Conservation (phyloP, 2,329 filamentous ascomycete genomes). For the Hymenoscyphus fraxineus region DNA sequence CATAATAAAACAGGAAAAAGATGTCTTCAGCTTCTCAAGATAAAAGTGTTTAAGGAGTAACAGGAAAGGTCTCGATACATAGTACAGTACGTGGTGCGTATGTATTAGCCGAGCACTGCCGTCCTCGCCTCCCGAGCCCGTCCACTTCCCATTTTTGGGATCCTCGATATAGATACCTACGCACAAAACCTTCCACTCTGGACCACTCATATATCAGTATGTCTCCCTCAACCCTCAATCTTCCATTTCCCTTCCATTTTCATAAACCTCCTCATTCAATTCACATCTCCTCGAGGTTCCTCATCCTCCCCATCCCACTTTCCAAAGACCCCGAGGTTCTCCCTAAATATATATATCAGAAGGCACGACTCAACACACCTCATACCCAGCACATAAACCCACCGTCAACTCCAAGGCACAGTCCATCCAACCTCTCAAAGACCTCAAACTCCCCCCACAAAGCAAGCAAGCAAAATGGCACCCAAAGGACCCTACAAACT, state of each 20-base stretch:
- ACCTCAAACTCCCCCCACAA: not conserved
- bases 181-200: not conserved
- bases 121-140: not conserved
- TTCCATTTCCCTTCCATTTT: not conserved
- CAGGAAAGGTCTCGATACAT: not conserved
- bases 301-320: not conserved
- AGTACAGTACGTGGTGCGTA: not conserved
- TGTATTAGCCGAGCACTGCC: not conserved
- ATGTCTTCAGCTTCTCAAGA: no score
- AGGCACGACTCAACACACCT: not conserved
- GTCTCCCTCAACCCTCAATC: no score
- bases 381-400: not conserved
- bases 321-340: not conserved
- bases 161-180: not conserved
- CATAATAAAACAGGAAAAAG: no score
- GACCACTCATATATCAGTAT: not conserved
- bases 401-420: no score
- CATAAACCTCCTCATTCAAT: not conserved
- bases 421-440: not conserved
- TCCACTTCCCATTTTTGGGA: not conserved
- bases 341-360: no score
- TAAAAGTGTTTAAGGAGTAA: no score
- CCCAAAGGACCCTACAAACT: conserved; percentile 58
- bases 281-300: not conserved
- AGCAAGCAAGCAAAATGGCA: conserved; percentile 17